Evolutionary conservation across 1,284 basidiomycete species (phyloP).

Genomic region (Tranzscheliella williamsii): DNA sequence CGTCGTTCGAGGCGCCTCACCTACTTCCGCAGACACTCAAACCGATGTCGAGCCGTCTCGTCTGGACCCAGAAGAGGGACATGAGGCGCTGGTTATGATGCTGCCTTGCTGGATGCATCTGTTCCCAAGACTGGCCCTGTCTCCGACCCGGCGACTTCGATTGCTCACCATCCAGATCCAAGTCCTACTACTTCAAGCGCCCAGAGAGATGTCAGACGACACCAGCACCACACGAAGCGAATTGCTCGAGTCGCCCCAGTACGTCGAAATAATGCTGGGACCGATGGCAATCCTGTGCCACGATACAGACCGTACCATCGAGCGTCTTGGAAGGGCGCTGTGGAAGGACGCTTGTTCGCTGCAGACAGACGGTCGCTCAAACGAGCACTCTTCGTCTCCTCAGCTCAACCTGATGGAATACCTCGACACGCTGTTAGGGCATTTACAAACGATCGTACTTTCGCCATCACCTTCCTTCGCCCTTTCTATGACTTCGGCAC

Average conservation of each 20-base stretch:
- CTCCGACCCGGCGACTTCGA: conserved; percentile 78
- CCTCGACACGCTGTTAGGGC: conserved; percentile 20
- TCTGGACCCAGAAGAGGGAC: conserved; percentile 31
- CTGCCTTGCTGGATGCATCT: conserved; percentile 93
- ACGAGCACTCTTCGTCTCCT: too few relatives aligned
- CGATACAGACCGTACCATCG: conserved; percentile 73
- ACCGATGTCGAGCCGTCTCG: conserved; percentile 32
- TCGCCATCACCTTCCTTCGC: conserved; percentile 40
- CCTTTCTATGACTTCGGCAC: conserved; percentile 35
- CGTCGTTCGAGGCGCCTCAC: conserved; percentile 63
- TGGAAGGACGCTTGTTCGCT: conserved; percentile 63
- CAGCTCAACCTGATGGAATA: conserved; percentile 18
- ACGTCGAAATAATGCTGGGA: conserved; percentile 74
- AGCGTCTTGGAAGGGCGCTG: conserved; percentile 65
- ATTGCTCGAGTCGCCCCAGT: conserved; percentile 69
- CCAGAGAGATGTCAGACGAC: conserved; percentile 13
- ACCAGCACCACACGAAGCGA: conserved; percentile 64
- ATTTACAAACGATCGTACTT: conserved; percentile 35
- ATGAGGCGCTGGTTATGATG: conserved; percentile 68
- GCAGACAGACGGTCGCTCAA: neutral
- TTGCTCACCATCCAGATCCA: conserved; percentile 74
- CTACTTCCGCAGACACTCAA: conserved; percentile 54
- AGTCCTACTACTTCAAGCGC: conserved; percentile 67
- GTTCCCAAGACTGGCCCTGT: conserved; percentile 76
- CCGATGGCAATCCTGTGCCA: conserved; percentile 76